Conservation (phyloP, 306 rosid genomes). For the Hippophae tibetana region DNA sequence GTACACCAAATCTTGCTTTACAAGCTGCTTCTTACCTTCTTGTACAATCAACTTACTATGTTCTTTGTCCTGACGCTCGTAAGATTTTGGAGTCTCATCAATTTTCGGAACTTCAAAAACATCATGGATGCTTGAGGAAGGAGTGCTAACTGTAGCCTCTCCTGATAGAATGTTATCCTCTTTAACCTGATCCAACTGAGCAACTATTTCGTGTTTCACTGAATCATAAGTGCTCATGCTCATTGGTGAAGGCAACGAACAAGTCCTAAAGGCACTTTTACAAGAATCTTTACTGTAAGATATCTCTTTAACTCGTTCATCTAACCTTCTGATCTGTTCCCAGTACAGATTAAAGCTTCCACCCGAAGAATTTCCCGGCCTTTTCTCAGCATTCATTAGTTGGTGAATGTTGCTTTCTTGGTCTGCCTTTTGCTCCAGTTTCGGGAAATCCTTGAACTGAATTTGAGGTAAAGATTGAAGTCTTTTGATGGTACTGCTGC, state of each 20-base stretch:
- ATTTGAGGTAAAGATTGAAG: slow-evolving; percentile 56
- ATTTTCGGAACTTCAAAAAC: slow-evolving; percentile 65
- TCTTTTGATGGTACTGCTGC: slow-evolving; percentile 41
- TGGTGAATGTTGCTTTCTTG: slow-evolving; percentile 23
- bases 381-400: slow-evolving; percentile 25
- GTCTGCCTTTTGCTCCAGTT: slow-evolving; percentile 19
- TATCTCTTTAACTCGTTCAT: slow-evolving; percentile 62
- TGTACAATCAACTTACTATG: slow-evolving; percentile 21
- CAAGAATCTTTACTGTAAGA: slow-evolving; percentile 39
- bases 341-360: slow-evolving; percentile 42
- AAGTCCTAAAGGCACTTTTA: slow-evolving; percentile 32
- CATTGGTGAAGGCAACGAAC: slow-evolving; percentile 36
- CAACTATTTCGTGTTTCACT: slow-evolving; percentile 15
- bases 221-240: slow-evolving; percentile 10
- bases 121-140: slow-evolving; percentile 47
- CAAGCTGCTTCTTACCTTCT: slow-evolving; percentile 35
- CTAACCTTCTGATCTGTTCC: slow-evolving; percentile 52
- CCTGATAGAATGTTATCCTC: slow-evolving; percentile 9
- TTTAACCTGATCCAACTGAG: slow-evolving; percentile 18
- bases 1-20: slow-evolving; percentile 36
- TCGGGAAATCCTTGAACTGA: slow-evolving; percentile 27
- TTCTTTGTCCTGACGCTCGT: slow-evolving; percentile 26
- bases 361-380: slow-evolving; percentile 10
- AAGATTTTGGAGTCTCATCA: slow-evolving; percentile 20
- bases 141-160: slow-evolving; percentile 20